phyloP scores from a whole-genome alignment of 805 yeast genomes.

The Myxozyma mucilagina region DNA sequence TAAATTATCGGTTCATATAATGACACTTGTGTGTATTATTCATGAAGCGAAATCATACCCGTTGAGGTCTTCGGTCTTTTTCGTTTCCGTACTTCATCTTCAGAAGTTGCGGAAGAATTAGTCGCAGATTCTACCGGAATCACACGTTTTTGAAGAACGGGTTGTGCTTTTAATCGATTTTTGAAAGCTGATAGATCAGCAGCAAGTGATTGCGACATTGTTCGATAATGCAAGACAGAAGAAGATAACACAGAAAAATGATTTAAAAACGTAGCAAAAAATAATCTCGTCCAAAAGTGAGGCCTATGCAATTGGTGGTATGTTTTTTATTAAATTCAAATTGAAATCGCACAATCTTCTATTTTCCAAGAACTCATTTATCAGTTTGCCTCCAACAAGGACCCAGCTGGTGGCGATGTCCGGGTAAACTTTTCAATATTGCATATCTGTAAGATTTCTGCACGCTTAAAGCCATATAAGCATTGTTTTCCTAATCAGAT shows the following conservation, averaged over 20 bases:
- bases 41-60: constrained; percentile 9
- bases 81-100: constrained; percentile 20
- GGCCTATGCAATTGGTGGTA: too few relatives aligned
- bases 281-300: too few relatives aligned
- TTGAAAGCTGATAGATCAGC: constrained; percentile 67
- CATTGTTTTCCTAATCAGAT: too few relatives aligned
- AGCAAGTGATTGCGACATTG: constrained; percentile 41
- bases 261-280: not conserved
- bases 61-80: constrained; percentile 23
- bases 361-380: too few relatives aligned
- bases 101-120: constrained; percentile 8
- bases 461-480: too few relatives aligned
- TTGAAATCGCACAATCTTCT: too few relatives aligned
- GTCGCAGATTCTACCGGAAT: constrained; percentile 6
- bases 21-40: not conserved
- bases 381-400: too few relatives aligned
- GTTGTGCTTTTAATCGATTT: constrained; percentile 59
- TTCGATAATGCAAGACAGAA: not conserved
- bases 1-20: not conserved
- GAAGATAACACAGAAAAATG: not conserved
- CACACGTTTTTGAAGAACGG: constrained; percentile 44
- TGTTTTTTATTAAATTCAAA: too few relatives aligned
- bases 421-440: too few relatives aligned
- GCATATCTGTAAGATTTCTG: too few relatives aligned
- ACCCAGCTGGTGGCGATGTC: too few relatives aligned